A percentile compares a stretch with the other conserved stretches of the same genome.
phyloP scores from a whole-genome alignment of 805 yeast species.

The Kodamaea jinghongensis region DNA sequence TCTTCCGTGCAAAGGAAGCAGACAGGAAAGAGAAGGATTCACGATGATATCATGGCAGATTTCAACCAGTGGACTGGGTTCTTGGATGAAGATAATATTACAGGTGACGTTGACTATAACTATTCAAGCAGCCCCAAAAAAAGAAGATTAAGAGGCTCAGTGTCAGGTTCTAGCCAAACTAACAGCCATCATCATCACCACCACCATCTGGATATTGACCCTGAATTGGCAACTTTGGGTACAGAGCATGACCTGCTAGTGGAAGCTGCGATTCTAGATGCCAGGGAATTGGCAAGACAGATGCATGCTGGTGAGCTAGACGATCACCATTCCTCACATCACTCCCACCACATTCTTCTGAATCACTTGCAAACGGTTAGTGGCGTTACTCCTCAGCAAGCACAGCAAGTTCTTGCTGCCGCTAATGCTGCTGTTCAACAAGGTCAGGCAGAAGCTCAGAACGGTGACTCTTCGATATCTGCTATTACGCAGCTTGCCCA shows the following conservation, averaged over 20 bases:
- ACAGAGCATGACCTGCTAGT: conserved; percentile 63
- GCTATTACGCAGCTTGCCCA: conserved; percentile 31
- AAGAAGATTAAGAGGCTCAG: conserved; percentile 14
- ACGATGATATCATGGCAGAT: conserved; percentile 41
- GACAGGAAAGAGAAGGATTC: conserved; percentile 19
- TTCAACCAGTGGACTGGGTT: conserved; percentile 50
- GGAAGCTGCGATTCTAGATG: conserved; percentile 68
- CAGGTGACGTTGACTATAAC: conserved; percentile 12
- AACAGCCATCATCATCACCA: conserved; percentile 34
- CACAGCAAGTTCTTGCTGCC: conserved; percentile 29
- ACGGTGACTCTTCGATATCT: conserved; percentile 15
- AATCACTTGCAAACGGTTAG: conserved; percentile 12
- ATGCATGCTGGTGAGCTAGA: conserved; percentile 10
- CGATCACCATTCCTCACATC: conserved; percentile 3
- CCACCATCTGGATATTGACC: conserved; percentile 29
- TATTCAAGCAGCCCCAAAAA: conserved; percentile 13
- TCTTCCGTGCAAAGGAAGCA: conserved; percentile 4
- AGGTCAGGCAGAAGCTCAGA: conserved; percentile 12
- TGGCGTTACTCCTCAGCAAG: conserved; percentile 23
- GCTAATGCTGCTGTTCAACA: conserved; percentile 27
- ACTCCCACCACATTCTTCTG: neutral
- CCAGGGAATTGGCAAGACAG: conserved; percentile 57
- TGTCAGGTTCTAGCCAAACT: neutral
- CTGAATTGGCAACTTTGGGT: conserved; percentile 37
- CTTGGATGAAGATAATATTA: conserved; percentile 22